Conservation (phyloP, 2,329 filamentous ascomycete species). For the Seiridium unicorne region DNA sequence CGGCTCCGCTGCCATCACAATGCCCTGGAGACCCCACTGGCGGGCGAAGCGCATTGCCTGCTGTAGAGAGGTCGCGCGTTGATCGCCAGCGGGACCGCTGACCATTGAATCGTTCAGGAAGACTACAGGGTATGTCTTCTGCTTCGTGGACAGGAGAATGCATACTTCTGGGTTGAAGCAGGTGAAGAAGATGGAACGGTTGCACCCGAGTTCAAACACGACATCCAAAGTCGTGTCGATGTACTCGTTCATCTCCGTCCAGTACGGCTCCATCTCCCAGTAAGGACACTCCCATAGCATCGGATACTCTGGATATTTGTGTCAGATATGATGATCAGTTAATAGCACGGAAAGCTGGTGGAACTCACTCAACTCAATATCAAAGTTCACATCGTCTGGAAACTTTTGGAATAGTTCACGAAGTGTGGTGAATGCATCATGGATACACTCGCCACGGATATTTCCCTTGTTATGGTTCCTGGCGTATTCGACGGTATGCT, state of each 20-base stretch:
- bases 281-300: constrained; percentile 6
- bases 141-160: constrained; percentile 2
- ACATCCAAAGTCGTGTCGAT: constrained; percentile 2
- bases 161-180: constrained; percentile 9
- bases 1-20: constrained; percentile 7
- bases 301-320: constrained; percentile 3
- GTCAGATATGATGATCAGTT: no score
- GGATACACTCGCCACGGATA: constrained; percentile 8
- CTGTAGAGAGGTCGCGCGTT: neutral
- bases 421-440: constrained; percentile 4
- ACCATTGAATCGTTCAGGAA: constrained; percentile 11
- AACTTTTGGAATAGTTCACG: constrained; percentile 6
- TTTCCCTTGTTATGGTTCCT: constrained; percentile 8
- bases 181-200: constrained; percentile 6
- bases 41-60: constrained; percentile 3
- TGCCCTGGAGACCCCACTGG: constrained; percentile 3
- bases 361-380: constrained; percentile 8
- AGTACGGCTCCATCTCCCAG: constrained; percentile 8
- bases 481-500: constrained; percentile 7
- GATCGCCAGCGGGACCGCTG: constrained; percentile 7
- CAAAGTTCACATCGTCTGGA: constrained; percentile 5
- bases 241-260: constrained; percentile 8
- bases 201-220: neutral
- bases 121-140: constrained; percentile 3
- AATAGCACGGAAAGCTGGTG: neutral